Conservation (phyloP, 1,139 yeast genomes). For the Blastobotrys ciferrii region DNA sequence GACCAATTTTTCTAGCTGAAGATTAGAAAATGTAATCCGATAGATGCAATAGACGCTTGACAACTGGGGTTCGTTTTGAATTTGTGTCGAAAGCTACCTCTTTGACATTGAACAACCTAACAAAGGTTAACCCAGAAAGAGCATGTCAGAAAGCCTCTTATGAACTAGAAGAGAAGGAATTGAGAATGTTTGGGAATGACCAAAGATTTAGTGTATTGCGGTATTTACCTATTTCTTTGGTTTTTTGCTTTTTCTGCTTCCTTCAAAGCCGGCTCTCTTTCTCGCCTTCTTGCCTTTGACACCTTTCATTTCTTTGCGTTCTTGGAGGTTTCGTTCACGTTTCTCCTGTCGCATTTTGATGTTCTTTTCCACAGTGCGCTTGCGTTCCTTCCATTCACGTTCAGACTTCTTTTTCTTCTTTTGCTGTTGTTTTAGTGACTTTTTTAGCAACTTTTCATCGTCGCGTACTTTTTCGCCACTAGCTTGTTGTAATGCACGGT, state of each 20-base stretch:
- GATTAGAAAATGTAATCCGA: too few relatives aligned
- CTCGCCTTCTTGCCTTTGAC: constrained; percentile 46
- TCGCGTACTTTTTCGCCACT: constrained; percentile 87
- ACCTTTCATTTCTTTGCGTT: constrained; percentile 77
- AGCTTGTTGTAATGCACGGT: constrained; percentile 75
- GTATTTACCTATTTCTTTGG: constrained; percentile 5
- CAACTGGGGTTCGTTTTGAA: too few relatives aligned
- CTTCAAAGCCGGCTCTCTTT: constrained; percentile 51
- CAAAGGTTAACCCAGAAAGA: too few relatives aligned
- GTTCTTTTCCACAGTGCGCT: constrained; percentile 59
- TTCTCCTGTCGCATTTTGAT: constrained; percentile 69
- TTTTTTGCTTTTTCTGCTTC: constrained; percentile 32
- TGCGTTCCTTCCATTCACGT: constrained; percentile 80
- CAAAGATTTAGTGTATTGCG: not conserved
- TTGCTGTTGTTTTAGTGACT: constrained; percentile 81
- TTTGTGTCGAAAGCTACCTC: too few relatives aligned
- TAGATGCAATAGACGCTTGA: too few relatives aligned
- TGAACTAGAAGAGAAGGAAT: too few relatives aligned
- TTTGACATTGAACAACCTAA: too few relatives aligned
- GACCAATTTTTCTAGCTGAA: too few relatives aligned
- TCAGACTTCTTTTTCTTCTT: constrained; percentile 77
- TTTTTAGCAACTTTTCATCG: constrained; percentile 82
- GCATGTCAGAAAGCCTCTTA: too few relatives aligned
- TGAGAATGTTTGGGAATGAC: not conserved
- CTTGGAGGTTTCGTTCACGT: constrained; percentile 84